Evolutionary conservation across 768 basidiomycete species (phyloP), one percentile per base, ranked within the genome.

Genomic region (Sporobolomyces phaffii): DNA sequence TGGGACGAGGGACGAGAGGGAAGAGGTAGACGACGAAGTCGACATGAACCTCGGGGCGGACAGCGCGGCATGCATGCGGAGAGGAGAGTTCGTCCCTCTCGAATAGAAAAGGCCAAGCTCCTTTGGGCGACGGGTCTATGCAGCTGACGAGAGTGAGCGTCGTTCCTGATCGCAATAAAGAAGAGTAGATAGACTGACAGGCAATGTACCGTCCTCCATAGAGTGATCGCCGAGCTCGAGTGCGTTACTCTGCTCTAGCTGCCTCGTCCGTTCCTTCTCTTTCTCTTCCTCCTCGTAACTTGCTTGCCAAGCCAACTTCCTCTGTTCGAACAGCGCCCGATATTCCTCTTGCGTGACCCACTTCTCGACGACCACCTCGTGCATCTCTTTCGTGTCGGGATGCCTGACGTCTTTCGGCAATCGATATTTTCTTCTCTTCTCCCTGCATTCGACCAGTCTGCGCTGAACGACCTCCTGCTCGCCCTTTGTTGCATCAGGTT

Each of bases 301-400:
- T 4, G 44, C 34, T 33, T 70, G 69, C 69, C 69, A 70, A 17
- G 60, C 64, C 20, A 70, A 45, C 36, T 60, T 65, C 38, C 69
- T 48, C 9, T 38, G 15, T 29, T 31, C 51, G 18, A 63, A 40
- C 11, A 57, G 38, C 3, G 26, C 10, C 13, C 15, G 11, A 34
- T 60, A 65, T 34, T 70, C 61, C 8, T 40, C 31, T n/a, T 48
- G 11, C 11, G 60, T 63, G 22, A 70, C 45, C 69, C 69, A 70
- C 13, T n/a, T 17, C 40, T 70, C 69, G 40, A 65, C 69, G 50
- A 70, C 14, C 20, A 70, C 69, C 52, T 64, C 68, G 50, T 69
- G 68, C 31, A 54, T 58, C 38, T 33, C 50, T 33, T 62, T 61
- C 10, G 38, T 31, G 22, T 70, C 69, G 8, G 60, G 60, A 38